A percentile compares a stretch with the other conserved stretches of the same genome.
These are phyloP conservation scores for Annona cherimola DNA, from an alignment of 164 flowering plant genomes.

Conservation along the genomic window DNA sequence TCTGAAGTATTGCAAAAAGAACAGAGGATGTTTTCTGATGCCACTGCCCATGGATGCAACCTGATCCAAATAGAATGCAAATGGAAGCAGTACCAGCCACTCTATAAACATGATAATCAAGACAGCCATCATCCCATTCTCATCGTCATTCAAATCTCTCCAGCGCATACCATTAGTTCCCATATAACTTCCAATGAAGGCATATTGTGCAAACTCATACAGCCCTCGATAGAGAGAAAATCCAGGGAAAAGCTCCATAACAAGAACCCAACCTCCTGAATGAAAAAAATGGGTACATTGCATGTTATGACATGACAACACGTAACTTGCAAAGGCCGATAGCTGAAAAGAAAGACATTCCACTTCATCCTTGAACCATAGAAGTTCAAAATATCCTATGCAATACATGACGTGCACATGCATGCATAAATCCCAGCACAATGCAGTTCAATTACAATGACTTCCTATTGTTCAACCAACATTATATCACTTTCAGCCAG, in stretches of 20 bases:
- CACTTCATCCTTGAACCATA: neutral
- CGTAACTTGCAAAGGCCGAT: neutral
- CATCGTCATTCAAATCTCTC: conserved; percentile 54
- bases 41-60: conserved; percentile 61
- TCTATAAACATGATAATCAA: conserved; percentile 61
- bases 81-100: conserved; percentile 43
- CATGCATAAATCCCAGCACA: neutral
- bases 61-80: conserved; percentile 75
- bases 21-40: conserved; percentile 44
- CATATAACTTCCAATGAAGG: conserved; percentile 45
- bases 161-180: conserved; percentile 80
- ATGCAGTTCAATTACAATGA: neutral
- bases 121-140: conserved; percentile 75
- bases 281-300: conserved; percentile 3
- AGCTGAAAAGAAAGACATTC: neutral
- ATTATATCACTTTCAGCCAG: neutral
- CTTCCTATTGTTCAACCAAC: too few relatives aligned
- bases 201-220: conserved; percentile 69
- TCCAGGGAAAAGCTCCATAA: conserved; percentile 83
- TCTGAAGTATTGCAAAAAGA: conserved; percentile 43
- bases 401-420: neutral
- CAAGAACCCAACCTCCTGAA: conserved; percentile 64
- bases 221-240: conserved; percentile 83
- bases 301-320: neutral
- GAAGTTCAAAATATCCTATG: neutral